Evolutionary conservation across 2,329 filamentous ascomycete genomes (phyloP), one percentile per base, ranked within the genome.

Genomic region (Trichoderma gracile): DNA sequence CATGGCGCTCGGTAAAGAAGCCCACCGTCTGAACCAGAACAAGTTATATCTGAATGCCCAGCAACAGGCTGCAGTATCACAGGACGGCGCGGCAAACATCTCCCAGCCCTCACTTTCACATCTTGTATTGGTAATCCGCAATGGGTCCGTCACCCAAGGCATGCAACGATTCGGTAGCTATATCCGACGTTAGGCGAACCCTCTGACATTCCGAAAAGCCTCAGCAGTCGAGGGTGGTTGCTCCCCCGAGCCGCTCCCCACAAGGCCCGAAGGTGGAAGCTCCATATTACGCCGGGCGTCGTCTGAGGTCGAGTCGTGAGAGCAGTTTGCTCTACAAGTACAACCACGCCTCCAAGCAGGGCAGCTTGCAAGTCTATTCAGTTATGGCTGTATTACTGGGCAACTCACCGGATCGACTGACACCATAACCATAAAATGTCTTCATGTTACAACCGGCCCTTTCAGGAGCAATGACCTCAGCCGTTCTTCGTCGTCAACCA

Each of bases 101-200:
- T n/a, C 43, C 21, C 33, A 45, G 4, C 12, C 30, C 10, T 33
- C 7, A 33, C 30, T 7, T 33, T 27, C 27, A 5, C 5, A 14
- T 10, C 3, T 38, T 10, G 33, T 33, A 61, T 61, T 61, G 23
- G 47, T 61, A 61, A 61, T 61, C 30, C 38, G 23, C 25, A 43
- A 61, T 38, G 58, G 58, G 38, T 45, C 57, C 43, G 19, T 45
- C 33, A 50, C 17, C 17, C 45, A 38, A 43, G 8, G 14, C 33
- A 23, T 45, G 17, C 25, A 17, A 33, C n/a, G 17, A 45, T 45
- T 17, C 9, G n/a, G 57, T 60, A 54, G 25, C 27, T 38, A 46
- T 62, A 54, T 40, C 49, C 58, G 58, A 54, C 17, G 40, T 46
- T 62, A 54, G 58, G 58, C 58, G 58, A 62, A 54, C 17, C 27